These are phyloP conservation scores for Ustilago sp. DNA, from an alignment of 1,284 basidiomycete genomes.

Conservation along the genomic window DNA sequence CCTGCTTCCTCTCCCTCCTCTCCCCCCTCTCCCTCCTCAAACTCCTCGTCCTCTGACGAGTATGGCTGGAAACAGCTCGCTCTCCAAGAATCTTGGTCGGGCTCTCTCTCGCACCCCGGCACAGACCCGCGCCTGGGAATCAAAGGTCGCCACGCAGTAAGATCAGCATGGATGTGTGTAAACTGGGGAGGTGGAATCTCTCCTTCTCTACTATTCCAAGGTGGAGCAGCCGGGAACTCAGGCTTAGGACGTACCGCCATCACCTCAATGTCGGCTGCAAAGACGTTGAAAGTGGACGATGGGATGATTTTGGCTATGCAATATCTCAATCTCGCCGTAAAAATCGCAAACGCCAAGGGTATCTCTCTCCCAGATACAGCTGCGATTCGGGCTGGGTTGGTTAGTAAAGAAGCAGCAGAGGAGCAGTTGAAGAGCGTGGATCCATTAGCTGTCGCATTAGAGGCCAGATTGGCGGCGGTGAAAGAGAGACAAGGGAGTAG, in stretches of 20 bases:
- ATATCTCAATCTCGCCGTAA: slow-evolving; percentile 53
- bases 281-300: slow-evolving; percentile 36
- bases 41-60: slow-evolving; percentile 19
- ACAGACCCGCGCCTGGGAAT: slow-evolving; percentile 62
- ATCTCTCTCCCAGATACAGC: slow-evolving; percentile 58
- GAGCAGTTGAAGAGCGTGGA: slow-evolving; percentile 43
- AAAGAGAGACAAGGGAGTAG: slow-evolving; percentile 47
- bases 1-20: slow-evolving; percentile 20
- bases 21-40: slow-evolving; percentile 10
- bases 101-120: slow-evolving; percentile 19
- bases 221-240: slow-evolving; percentile 22
- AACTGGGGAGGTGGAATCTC: slow-evolving; percentile 65
- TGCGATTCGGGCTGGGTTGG: slow-evolving; percentile 20
- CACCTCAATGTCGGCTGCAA: slow-evolving; percentile 32
- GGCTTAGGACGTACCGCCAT: slow-evolving; percentile 39
- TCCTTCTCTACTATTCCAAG: slow-evolving; percentile 55
- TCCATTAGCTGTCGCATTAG: slow-evolving; percentile 42
- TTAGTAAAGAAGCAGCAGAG: slow-evolving; percentile 37
- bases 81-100: slow-evolving; percentile 53
- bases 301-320: slow-evolving; percentile 56
- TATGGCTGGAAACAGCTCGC: slow-evolving; percentile 47
- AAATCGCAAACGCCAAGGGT: slow-evolving; percentile 48
- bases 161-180: slow-evolving; percentile 64
- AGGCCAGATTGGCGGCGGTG: slow-evolving; percentile 33
- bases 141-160: slow-evolving; percentile 62